These are phyloP conservation scores for Chlamydomonas sp. DNA, from an alignment of 139 green algal genomes.

Conservation along the genomic window DNA sequence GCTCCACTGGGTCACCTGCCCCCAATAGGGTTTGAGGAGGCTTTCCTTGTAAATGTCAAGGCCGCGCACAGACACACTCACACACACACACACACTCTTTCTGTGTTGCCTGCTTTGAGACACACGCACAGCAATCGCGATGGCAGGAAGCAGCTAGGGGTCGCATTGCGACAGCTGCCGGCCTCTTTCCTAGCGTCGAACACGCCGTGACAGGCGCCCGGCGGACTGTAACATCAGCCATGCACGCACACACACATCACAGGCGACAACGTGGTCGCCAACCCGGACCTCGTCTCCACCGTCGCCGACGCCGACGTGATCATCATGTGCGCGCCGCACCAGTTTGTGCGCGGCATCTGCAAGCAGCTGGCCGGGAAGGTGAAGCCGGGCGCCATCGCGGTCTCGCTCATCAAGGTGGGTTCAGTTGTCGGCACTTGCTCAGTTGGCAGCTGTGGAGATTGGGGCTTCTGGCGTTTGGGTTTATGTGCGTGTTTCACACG, in stretches of 20 bases:
- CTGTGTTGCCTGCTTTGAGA: background rate
- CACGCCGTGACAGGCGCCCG: no score
- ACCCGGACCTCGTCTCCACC: conserved; percentile 31
- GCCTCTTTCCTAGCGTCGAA: conserved; percentile 17
- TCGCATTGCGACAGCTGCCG: background rate
- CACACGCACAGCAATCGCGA: background rate
- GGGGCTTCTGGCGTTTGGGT: no score
- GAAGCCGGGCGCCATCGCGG: conserved; percentile 40
- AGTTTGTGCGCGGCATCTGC: conserved; percentile 53
- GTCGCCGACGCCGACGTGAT: conserved; percentile 43
- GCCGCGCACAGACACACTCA: no score
- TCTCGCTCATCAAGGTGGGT: conserved; percentile 73
- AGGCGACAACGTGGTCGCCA: conserved; percentile 42
- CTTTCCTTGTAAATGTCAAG: no score
- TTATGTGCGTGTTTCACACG: no score
- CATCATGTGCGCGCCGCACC: conserved; percentile 50
- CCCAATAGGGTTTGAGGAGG: no score
- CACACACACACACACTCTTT: no score
- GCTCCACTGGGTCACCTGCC: background rate
- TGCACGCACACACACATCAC: no score
- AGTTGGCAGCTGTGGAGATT: no score
- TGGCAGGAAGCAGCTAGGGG: background rate
- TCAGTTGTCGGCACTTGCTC: no score
- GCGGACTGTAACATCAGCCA: no score
- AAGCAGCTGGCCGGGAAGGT: conserved; percentile 36